Evolutionary conservation across 2,329 filamentous ascomycete species (phyloP).

Genomic region (Dactylella cylindrospora): DNA sequence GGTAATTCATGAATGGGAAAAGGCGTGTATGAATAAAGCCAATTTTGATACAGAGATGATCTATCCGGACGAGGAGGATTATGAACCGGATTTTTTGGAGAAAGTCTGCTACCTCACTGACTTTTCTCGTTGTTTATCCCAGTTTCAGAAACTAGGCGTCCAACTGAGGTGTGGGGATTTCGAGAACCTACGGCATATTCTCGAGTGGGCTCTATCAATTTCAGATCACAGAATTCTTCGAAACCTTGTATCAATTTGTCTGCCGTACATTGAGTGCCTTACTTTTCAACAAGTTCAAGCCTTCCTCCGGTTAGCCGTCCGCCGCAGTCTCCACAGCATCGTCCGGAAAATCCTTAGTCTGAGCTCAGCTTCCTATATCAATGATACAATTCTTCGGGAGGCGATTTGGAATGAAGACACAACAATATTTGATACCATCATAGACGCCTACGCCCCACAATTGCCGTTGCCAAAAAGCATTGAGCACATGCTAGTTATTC

Average conservation of each 20-base stretch:
- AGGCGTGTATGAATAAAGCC: conserved; percentile 2
- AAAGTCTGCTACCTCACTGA: too few species aligned
- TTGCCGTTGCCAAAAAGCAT: background rate
- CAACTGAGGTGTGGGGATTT: too few species aligned
- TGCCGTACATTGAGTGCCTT: too few species aligned
- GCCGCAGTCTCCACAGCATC: too few species aligned
- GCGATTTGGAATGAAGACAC: background rate
- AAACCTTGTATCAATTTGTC: too few species aligned
- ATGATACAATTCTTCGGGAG: background rate
- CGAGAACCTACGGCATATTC: background rate
- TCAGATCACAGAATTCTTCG: too few species aligned
- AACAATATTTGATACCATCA: background rate
- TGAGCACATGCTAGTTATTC: background rate
- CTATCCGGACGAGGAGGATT: background rate
- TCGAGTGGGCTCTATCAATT: background rate
- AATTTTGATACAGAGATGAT: too few species aligned
- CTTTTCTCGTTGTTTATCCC: background rate
- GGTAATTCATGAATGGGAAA: background rate
- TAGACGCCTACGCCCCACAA: background rate
- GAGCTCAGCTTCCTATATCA: too few species aligned
- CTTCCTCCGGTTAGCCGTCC: too few species aligned
- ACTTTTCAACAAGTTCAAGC: too few species aligned
- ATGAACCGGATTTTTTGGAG: too few species aligned
- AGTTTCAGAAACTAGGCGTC: background rate
- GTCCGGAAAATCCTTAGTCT: too few species aligned